Evolutionary conservation across 768 basidiomycete species (phyloP), one percentile per base, ranked within the genome.

Genomic region (Galerina marginata): DNA sequence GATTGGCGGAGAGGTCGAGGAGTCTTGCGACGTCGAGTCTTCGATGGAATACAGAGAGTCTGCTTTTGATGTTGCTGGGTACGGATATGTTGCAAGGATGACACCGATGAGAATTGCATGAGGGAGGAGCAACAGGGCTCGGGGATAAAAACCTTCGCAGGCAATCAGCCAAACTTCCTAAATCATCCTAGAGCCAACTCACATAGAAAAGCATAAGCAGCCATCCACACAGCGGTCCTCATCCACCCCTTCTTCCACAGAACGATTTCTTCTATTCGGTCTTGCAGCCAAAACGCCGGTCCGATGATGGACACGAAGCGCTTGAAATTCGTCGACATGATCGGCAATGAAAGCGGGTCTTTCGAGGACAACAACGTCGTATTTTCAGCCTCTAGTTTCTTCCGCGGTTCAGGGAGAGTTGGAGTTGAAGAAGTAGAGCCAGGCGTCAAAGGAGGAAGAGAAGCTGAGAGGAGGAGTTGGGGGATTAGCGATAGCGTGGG

Each of bases 231-330:
- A 42, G 76, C 70, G 1, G 95, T 95, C 43, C 84, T 77, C 67
- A 81, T 83, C 89, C 87, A 89, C 0, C 89, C 88, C 46, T 83
- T 82, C 71, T 84, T 88, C 95, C 95, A 96, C 63, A 91, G 78
- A 3, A 96, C 56, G 3, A 95, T 80, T 74, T 96, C 95, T 71
- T 96, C 95, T 12, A 92, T 69, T 1, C 95, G 76, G 69, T 97
- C 95, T 74, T 93, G 92, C 16, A 96, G 63, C 95, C 94, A 96
- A 67, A 96, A 96, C 6, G 95, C 75, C 0, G 91, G 89, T 0
- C 92, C 92, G 3, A 86, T 79, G 65, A 82, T 87, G 6, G 86
- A 82, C 3, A 95, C 83, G 60, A 96, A 96, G 23, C 92, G 79
- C 62, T 88, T 83, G 68, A 95, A 95, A 69, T 95, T 93, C 64